Evolutionary conservation across 768 basidiomycete species (phyloP).

Genomic region (Lactarius vividus): DNA sequence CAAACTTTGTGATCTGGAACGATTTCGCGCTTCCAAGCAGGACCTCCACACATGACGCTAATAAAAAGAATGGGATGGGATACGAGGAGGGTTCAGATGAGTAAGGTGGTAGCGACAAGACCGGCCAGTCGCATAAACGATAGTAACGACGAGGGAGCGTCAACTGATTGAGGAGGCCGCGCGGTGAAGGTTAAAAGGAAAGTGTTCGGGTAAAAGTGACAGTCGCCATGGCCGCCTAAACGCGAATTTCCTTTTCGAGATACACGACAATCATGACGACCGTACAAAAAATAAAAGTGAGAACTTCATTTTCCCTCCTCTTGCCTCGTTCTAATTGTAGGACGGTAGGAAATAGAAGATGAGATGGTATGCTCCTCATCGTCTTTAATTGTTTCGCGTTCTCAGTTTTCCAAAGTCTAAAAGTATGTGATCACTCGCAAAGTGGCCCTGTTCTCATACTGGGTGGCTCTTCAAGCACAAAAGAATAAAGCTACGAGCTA

Average conservation of each 20-base stretch:
- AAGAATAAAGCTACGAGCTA: conserved; percentile 97
- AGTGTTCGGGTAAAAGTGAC: neutral
- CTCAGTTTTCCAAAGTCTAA: conserved; percentile 55
- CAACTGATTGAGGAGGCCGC: conserved; percentile 9
- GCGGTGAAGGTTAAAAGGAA: neutral
- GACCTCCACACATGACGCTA: conserved; percentile 61
- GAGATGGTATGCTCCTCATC: conserved; percentile 70
- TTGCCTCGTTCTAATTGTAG: conserved; percentile 17
- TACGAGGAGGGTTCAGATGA: conserved; percentile 29
- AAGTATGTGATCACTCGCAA: conserved; percentile 50
- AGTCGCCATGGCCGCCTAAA: neutral
- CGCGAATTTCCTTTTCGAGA: conserved; percentile 9
- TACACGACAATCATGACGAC: conserved; percentile 65
- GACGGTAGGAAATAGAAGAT: conserved; percentile 84
- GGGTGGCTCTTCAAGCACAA: conserved; percentile 57
- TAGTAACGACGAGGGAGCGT: conserved; percentile 21
- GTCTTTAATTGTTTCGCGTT: conserved; percentile 17
- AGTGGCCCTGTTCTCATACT: conserved; percentile 22
- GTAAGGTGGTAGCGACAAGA: conserved; percentile 30
- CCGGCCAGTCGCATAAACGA: conserved; percentile 32
- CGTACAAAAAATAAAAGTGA: conserved; percentile 84
- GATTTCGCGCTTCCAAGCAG: conserved; percentile 95
- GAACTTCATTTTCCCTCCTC: conserved; percentile 28
- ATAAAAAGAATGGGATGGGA: conserved; percentile 21
- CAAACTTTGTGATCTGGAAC: conserved; percentile 95